Base-by-base conservation (phyloP, 2,329 filamentous ascomycete genomes). In the Talaromyces sp. region DNA sequence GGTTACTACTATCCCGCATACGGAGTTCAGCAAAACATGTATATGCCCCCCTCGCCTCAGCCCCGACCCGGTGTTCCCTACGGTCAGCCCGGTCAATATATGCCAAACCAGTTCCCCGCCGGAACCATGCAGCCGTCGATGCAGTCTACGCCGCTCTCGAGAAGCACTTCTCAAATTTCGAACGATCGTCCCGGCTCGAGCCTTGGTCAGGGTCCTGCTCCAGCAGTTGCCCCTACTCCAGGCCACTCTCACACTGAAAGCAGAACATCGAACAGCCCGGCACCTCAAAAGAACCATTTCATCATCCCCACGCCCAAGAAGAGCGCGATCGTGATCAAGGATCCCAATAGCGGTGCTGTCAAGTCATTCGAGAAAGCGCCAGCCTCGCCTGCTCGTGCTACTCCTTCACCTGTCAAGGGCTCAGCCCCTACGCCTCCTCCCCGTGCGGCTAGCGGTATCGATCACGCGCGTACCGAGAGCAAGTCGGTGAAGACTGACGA, bases 271-370 rank as follows among this genome's bases (percentile, higher is more conserved):
- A 79, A 77, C 68, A 75, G 84, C 81, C 85, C 83, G 66, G 86
- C 89, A 39, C 86, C 84, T 27, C 83, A 87, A 41, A 86, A 86
- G 68, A 81, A 86, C 3, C 85, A 87, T 69, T 88, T 89, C 67
- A 84, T 89, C 67, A 86, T 87, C 66, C 88, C 89, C 10, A 83
- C 77, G 2, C 75, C 76, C 65, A 91, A 90, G 83, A 92, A 87
- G 77, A 88, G 88, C 57, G 88, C 90, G 1, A 90, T 97, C 69
- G 84, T 88, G 58, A 97, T 97, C 82, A 96, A 92, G 83, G 91
- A 92, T 73, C 85, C 89, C 35, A 85, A 89, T 64, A 93, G 92
- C 68, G 92, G 95, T 74, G 86, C 88, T 35, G 82, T 97, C 13
- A 88, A 92, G 70, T 83, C 85, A 83, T 81, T 91, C 81, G 75